Evolutionary conservation across 108 stramenopile species (phyloP).

Genomic region (Mediolabrus comicus): DNA sequence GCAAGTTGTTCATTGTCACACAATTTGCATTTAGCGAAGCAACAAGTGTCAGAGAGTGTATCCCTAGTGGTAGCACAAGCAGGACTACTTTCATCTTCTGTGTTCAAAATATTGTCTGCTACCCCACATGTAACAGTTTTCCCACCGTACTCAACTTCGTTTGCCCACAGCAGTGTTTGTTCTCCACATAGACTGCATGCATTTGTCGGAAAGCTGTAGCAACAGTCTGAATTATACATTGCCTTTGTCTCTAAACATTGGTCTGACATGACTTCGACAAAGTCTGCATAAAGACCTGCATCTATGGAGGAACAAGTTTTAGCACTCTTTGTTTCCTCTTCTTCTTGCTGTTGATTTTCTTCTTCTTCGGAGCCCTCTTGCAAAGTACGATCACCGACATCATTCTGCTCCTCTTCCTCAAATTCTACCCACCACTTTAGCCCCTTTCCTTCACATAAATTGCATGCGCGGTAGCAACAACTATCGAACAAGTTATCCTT

Average conservation of each 20-base stretch:
- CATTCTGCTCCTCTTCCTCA: conserved; percentile 8
- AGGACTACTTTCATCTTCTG: conserved; percentile 27
- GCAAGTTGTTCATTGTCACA: conserved; percentile 37
- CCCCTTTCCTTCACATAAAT: conserved; percentile 33
- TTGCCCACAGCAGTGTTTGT: conserved; percentile 35
- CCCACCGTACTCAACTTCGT: conserved; percentile 21
- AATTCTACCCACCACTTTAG: conserved; percentile 50
- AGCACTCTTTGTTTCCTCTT: not conserved
- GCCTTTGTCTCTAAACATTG: conserved; percentile 25
- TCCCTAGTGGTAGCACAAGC: conserved; percentile 22
- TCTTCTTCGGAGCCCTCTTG: not conserved
- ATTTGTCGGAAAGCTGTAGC: conserved; percentile 33
- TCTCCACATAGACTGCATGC: conserved; percentile 34
- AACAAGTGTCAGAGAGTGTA: conserved; percentile 26
- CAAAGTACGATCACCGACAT: not conserved
- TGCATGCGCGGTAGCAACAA: conserved; percentile 43
- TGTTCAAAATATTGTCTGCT: conserved; percentile 32
- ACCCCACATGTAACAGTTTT: conserved; percentile 34
- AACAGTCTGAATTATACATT: conserved; percentile 28
- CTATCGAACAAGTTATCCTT: conserved; percentile 27
- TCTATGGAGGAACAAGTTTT: conserved; percentile 43
- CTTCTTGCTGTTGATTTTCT: not conserved
- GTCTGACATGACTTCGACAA: conserved; percentile 29
- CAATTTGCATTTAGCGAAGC: conserved; percentile 45
- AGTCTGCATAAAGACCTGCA: conserved; percentile 34